A percentile compares a stretch with the other conserved stretches of the same genome.
Evolutionary conservation across 2,329 filamentous ascomycete species (phyloP).

Genomic region (Epichloe gansuensis): DNA sequence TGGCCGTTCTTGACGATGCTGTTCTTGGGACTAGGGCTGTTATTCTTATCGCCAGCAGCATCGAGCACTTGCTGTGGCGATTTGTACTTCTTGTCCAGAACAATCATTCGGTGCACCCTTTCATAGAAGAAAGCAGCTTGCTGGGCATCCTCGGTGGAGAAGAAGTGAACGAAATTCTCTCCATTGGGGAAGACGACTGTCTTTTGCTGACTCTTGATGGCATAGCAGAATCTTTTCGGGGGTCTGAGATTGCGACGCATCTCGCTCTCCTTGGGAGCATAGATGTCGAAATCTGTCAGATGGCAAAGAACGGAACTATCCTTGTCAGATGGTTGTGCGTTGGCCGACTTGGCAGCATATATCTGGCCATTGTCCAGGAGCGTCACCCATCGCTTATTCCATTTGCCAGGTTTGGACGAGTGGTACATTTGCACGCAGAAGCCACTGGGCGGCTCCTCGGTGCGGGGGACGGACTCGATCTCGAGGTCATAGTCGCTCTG

Average conservation of each 20-base stretch:
- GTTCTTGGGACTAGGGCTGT: not conserved
- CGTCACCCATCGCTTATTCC: constrained; percentile 74
- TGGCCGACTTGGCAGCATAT: constrained; percentile 54
- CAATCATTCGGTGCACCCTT: constrained; percentile 54
- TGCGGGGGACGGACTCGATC: constrained; percentile 46
- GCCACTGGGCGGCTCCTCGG: constrained; percentile 47
- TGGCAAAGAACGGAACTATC: constrained; percentile 64
- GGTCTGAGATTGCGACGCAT: constrained; percentile 60
- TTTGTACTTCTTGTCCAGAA: constrained; percentile 28
- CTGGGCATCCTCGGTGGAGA: constrained; percentile 61
- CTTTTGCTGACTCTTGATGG: constrained; percentile 86
- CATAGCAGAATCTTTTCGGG: constrained; percentile 75
- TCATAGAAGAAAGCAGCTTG: constrained; percentile 58
- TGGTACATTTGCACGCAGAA: constrained; percentile 64
- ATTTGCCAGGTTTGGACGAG: constrained; percentile 70
- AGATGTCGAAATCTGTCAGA: constrained; percentile 85
- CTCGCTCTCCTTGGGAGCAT: constrained; percentile 58
- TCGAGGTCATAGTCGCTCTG: constrained; percentile 51
- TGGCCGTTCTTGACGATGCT: constrained; percentile 2
- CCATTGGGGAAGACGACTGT: constrained; percentile 69
- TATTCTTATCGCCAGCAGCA: not conserved
- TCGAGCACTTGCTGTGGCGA: constrained; percentile 8
- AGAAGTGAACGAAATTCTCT: constrained; percentile 85
- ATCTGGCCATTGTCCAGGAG: constrained; percentile 63
- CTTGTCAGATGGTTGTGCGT: constrained; percentile 47